Conservation (phyloP, 2,329 filamentous ascomycete genomes). For the Lasiodiplodia theobromae region DNA sequence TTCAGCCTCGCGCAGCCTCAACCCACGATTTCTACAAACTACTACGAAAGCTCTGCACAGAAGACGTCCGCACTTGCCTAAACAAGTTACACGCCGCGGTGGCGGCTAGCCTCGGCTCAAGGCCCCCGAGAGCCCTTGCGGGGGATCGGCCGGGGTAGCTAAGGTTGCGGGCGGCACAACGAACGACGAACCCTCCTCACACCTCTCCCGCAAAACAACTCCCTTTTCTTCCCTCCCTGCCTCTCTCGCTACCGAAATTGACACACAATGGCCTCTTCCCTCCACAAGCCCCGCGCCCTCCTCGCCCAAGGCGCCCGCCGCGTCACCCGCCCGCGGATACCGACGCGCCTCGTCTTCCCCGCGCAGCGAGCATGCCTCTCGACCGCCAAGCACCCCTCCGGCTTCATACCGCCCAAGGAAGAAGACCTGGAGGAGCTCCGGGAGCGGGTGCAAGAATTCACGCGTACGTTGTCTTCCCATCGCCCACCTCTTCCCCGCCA, state of each 20-base stretch:
- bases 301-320: slow-evolving; percentile 21
- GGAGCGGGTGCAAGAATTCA: slow-evolving; percentile 87
- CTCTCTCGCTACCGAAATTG: neutral
- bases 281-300: slow-evolving; percentile 12
- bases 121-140: neutral
- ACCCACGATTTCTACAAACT: neutral
- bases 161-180: slow-evolving; percentile 1
- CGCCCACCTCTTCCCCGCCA: neutral
- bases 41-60: too few relatives aligned
- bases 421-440: slow-evolving; percentile 81
- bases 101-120: slow-evolving; percentile 27
- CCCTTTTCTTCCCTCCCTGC: neutral
- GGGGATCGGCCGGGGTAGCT: slow-evolving; percentile 10
- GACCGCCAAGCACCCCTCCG: slow-evolving; percentile 67
- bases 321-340: slow-evolving; percentile 4
- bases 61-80: neutral
- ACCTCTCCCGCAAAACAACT: neutral
- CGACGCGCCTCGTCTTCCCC: neutral
- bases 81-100: neutral
- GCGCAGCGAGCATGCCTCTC: slow-evolving; percentile 23
- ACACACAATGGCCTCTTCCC: slow-evolving; percentile 15
- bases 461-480: slow-evolving; percentile 51
- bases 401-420: slow-evolving; percentile 72
- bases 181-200: neutral
- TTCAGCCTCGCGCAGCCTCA: neutral